Base-by-base conservation (phyloP, 2,329 filamentous ascomycete species). In the Talaromyces sp. region DNA sequence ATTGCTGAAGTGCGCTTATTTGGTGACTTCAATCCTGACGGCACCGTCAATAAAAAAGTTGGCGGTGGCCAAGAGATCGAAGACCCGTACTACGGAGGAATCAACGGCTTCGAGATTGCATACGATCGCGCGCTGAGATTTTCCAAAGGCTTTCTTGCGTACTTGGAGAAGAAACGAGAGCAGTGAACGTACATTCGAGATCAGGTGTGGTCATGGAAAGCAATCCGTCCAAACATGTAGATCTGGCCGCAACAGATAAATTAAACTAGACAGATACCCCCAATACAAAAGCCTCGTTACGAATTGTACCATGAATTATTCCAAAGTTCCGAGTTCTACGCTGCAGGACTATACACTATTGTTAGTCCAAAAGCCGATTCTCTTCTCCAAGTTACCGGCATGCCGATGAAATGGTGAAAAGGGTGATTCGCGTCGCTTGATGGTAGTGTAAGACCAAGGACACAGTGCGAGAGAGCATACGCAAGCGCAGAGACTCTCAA, bases 81-180 rank as follows among this genome's bases (percentile, higher is more conserved):
- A 63, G 95, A 98, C 75, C 95, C 95, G 14, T 99, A 98, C 78
- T 98, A 98, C 75, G 92, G 91, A n/a, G 92, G 86, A 12, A 79
- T 81, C 3, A 84, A 90, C 68, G 92, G 92, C 1, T 98, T 98
- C 72, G 86, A 89, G 70, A 85, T 83, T 71, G 91, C 92, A n/a
- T 98, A 90, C 76, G 86, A 93, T 77, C 93, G 97, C 81, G 88
- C 89, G 66, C 79, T 82, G 64, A 82, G 89, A 65, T 96, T 96
- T 73, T 88, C 90, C 1, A 83, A 82, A 72, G 92, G 89, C 61
- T 92, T 97, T 70, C 69, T 96, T 66, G 82, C 87, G 52, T 79
- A 86, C 35, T 79, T 86, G 44, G 73, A 77, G 63, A 73, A 72
- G 65, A 67, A 71, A 54, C 28, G 62, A 14, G 40, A 42, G 14